Conservation (phyloP, 371 early-diverging fungal species). For the Cokeromyces recurvatus region DNA sequence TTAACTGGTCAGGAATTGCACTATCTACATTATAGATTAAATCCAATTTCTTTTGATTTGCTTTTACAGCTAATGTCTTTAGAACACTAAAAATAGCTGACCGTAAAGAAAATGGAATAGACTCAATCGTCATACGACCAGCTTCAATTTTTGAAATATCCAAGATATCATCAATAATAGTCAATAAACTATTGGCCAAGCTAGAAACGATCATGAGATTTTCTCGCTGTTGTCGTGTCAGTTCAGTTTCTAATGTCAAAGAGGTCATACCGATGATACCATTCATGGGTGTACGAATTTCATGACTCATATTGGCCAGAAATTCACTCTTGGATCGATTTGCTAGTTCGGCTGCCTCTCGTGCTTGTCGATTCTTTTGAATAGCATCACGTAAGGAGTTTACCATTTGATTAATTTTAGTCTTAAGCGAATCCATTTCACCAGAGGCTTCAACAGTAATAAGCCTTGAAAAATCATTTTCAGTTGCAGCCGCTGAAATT, state of each 20-base stretch:
- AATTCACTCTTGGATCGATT: conserved; percentile 74
- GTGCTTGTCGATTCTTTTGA: conserved; percentile 64
- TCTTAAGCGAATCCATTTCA: conserved; percentile 50
- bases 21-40: conserved; percentile 60
- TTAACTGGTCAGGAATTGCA: conserved; percentile 60
- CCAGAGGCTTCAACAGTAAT: conserved; percentile 40
- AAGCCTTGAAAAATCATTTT: conserved; percentile 39
- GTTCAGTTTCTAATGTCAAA: conserved; percentile 57
- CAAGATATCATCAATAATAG: conserved; percentile 76
- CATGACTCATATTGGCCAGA: conserved; percentile 74
- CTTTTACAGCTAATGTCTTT: conserved; percentile 65
- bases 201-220: conserved; percentile 68
- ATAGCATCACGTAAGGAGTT: conserved; percentile 63
- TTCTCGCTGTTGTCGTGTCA: conserved; percentile 73
- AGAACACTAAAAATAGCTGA: conserved; percentile 62
- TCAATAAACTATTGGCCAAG: conserved; percentile 62
- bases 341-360: conserved; percentile 72
- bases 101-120: conserved; percentile 65
- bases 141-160: conserved; percentile 86
- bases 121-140: conserved; percentile 68
- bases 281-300: conserved; percentile 75
- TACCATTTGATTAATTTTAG: conserved; percentile 54
- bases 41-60: conserved; percentile 63
- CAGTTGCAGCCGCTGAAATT: conserved; percentile 43
- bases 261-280: conserved; percentile 77